Conservation (phyloP, 768 basidiomycete genomes). For the Fomitopsis pulvina region DNA sequence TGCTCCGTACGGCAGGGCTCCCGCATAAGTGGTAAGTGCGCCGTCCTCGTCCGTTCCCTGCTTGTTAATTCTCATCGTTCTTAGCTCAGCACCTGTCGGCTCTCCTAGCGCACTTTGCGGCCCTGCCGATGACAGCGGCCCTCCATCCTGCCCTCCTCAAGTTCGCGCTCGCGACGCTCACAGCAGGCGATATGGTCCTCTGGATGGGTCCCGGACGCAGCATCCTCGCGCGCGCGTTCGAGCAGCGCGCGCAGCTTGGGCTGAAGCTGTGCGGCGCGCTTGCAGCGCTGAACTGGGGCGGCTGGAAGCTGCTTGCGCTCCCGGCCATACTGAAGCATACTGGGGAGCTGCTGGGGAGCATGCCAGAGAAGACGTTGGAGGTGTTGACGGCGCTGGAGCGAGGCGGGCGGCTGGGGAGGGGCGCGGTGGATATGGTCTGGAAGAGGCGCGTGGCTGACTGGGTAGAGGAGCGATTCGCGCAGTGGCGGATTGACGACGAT, state of each 20-base stretch:
- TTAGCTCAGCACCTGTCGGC: constrained; percentile 32
- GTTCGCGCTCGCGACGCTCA: constrained; percentile 29
- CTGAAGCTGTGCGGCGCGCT: constrained; percentile 53
- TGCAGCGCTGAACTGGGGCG: constrained; percentile 63
- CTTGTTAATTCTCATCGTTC: not conserved
- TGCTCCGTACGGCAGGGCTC: constrained; percentile 68
- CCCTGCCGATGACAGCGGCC: constrained; percentile 21
- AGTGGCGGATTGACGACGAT: constrained; percentile 33
- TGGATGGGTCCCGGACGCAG: constrained; percentile 41
- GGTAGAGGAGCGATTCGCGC: constrained; percentile 35
- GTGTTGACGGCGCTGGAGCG: constrained; percentile 44
- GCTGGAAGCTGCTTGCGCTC: constrained; percentile 66
- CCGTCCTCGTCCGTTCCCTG: not conserved
- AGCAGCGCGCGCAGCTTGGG: constrained; percentile 32
- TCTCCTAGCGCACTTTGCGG: constrained; percentile 25
- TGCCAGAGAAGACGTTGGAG: constrained; percentile 37
- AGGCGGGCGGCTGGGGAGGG: constrained; percentile 37
- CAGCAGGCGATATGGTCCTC: constrained; percentile 36
- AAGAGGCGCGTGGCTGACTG: constrained; percentile 46
- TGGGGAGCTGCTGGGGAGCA: constrained; percentile 36
- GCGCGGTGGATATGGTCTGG: constrained; percentile 55
- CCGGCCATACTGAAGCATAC: constrained; percentile 52
- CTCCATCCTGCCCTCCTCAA: constrained; percentile 27
- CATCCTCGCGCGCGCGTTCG: constrained; percentile 47
- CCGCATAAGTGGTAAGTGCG: constrained; percentile 49